Evolutionary conservation across 116 monocot genomes (phyloP), one percentile per base, ranked within the genome.

Genomic region (Posidonia oceanica): DNA sequence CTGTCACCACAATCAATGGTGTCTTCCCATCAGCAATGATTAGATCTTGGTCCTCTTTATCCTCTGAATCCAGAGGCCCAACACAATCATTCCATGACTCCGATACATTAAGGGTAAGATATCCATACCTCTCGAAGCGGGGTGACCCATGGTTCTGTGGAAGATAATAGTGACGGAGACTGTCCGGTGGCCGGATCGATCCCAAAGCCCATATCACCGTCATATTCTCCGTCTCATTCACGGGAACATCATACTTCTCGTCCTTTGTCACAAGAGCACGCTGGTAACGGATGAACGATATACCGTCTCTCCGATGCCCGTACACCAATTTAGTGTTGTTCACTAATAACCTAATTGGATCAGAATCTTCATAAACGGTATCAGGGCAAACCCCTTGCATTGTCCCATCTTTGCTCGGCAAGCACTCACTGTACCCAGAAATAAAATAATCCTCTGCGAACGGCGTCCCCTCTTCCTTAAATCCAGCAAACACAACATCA

Each of bases 151-250:
- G 95, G 22, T 85, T 89, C 73, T 91, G 91, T 4, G 96, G 96
- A 61, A 88, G 84, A 75, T 89, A 91, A 66, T 83, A 85, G 7
- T 86, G 87, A 14, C 78, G 76, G 18, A 91, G 77, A 14, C 79
- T 61, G 77, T 96, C 88, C 0, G 96, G 89, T 11, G 96, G 91
- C 48, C 83, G 52, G 36, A 91, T 81, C 62, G 61, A 38, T 67
- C 96, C 96, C 52, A 96, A 52, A 0, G 96, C 91, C 96, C 96
- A 96, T 48, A 96, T 79, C 63, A 91, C 81, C 2, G 78, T 79
- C 96, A 91, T 96, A 52, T 83, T 85, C 38, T 61, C 76, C 8
- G 40, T 71, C 59, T 54, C 68, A 53, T 80, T 75, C 52, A 96
- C 76, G 3, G 61, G 41, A 40, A 96, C 80, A 72, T 96, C 96